Percentiles rank a stretch among this genome's conserved stretches.
These are phyloP conservation scores for Nannizziopsis arthrosporioides DNA, from an alignment of 2,329 filamentous ascomycete species.

Conservation along the genomic window DNA sequence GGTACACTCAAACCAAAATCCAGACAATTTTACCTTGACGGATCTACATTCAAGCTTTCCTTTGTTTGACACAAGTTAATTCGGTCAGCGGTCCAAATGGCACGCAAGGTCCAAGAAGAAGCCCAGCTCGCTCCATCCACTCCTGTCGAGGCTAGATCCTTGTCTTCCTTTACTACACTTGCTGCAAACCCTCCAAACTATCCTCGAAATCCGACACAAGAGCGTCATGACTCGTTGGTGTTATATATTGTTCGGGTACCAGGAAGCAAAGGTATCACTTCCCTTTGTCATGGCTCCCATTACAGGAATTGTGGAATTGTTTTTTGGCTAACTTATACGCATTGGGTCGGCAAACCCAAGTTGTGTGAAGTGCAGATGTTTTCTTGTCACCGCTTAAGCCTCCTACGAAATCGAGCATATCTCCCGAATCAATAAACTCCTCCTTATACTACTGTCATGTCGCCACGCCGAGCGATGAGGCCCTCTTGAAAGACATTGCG, in stretches of 20 bases:
- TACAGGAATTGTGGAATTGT: slow-evolving; percentile 1
- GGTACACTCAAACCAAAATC: no score
- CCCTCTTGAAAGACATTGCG: slow-evolving; percentile 30
- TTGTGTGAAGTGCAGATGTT: slow-evolving; percentile 52
- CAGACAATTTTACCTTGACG: neutral
- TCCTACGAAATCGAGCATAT: slow-evolving; percentile 68
- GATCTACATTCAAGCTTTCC: neutral
- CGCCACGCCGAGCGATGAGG: slow-evolving; percentile 49
- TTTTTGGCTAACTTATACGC: neutral
- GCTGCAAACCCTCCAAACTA: slow-evolving; percentile 81
- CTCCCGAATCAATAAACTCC: slow-evolving; percentile 70
- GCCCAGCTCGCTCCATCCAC: neutral
- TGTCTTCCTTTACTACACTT: slow-evolving; percentile 66
- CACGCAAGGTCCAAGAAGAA: slow-evolving; percentile 6
- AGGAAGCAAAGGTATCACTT: slow-evolving; percentile 60
- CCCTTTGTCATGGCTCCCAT: neutral
- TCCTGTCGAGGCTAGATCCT: slow-evolving; percentile 63
- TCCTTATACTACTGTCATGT: slow-evolving; percentile 89
- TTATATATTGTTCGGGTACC: slow-evolving; percentile 92
- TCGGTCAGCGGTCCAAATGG: neutral
- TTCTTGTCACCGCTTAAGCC: slow-evolving; percentile 88
- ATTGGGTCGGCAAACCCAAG: neutral
- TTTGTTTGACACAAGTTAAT: neutral
- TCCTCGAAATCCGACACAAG: slow-evolving; percentile 61
- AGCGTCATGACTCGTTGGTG: slow-evolving; percentile 57